A percentile compares a stretch with the other conserved stretches of the same genome.
Conservation (phyloP, 441 rosid genomes). For the Bruguiera hainesii region DNA sequence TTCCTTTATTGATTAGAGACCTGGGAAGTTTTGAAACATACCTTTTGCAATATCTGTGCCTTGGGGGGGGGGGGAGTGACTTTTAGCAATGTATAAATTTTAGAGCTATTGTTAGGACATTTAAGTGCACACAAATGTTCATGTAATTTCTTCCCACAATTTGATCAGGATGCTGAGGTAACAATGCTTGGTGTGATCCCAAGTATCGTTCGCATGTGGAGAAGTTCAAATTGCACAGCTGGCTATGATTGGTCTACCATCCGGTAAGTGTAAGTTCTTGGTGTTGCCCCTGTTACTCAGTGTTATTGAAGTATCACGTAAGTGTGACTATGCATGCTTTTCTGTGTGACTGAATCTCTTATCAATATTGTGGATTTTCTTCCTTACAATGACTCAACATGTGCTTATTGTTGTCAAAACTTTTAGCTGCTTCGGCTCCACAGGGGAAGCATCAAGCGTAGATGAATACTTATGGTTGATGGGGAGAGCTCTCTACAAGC, state of each 20-base stretch:
- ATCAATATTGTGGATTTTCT: neutral
- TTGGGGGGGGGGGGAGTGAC: no score
- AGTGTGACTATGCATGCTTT: neutral
- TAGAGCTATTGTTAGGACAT: neutral
- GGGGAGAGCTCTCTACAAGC: constrained; percentile 89
- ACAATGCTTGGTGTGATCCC: constrained; percentile 96
- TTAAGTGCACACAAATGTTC: neutral
- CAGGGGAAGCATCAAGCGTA: constrained; percentile 92
- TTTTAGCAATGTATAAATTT: no score
- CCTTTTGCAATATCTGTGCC: no score
- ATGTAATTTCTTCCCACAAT: constrained; percentile 12
- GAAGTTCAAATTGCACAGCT: constrained; percentile 54
- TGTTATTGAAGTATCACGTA: constrained; percentile 11
- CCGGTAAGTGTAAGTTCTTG: constrained; percentile 49
- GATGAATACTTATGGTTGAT: constrained; percentile 93
- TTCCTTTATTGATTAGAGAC: no score
- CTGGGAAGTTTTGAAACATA: no score
- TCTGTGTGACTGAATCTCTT: neutral
- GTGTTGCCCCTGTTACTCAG: constrained; percentile 11
- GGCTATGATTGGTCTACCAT: constrained; percentile 91
- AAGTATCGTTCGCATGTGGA: constrained; percentile 88
- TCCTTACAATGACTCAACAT: constrained; percentile 17
- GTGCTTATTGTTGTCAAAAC: constrained; percentile 27
- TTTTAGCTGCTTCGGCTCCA: constrained; percentile 81
- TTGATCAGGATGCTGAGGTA: constrained; percentile 79